phyloP scores from a whole-genome alignment of 2,329 filamentous ascomycete species.

The Colletotrichum zoysiae region DNA sequence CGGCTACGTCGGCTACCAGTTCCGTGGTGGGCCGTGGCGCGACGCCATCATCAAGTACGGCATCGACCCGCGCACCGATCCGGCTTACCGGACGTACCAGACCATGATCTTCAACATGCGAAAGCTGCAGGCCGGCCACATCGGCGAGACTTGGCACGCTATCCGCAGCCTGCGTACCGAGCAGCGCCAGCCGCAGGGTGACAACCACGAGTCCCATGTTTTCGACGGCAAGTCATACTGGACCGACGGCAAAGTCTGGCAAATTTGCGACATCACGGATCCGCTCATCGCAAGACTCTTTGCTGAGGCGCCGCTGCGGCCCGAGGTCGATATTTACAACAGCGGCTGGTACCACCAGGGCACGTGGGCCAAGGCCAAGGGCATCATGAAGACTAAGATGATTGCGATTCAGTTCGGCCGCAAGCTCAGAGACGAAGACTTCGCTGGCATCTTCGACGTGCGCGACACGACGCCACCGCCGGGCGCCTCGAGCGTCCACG shows the following conservation, averaged over 20 bases:
- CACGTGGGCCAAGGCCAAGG: slow-evolving; percentile 84
- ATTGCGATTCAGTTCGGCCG: slow-evolving; percentile 72
- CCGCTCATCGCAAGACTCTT: slow-evolving; percentile 77
- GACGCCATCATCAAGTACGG: slow-evolving; percentile 89
- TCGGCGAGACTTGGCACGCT: slow-evolving; percentile 63
- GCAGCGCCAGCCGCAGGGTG: slow-evolving; percentile 56
- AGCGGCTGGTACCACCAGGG: slow-evolving; percentile 91
- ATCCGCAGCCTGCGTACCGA: slow-evolving; percentile 54
- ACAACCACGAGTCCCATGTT: slow-evolving; percentile 70
- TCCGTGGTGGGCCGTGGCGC: slow-evolving; percentile 91
- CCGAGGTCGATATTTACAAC: slow-evolving; percentile 68
- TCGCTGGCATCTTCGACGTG: slow-evolving; percentile 57
- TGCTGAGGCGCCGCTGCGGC: slow-evolving; percentile 69
- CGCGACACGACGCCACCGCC: slow-evolving; percentile 51
- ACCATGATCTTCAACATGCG: slow-evolving; percentile 87
- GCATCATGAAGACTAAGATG: slow-evolving; percentile 90
- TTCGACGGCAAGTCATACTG: slow-evolving; percentile 85
- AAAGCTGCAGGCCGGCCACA: slow-evolving; percentile 61
- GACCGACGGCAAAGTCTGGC: slow-evolving; percentile 90
- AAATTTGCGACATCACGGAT: slow-evolving; percentile 92
- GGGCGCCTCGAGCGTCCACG: slow-evolving; percentile 49
- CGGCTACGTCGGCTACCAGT: slow-evolving; percentile 90
- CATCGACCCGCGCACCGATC: slow-evolving; percentile 83
- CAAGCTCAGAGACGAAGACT: slow-evolving; percentile 61
- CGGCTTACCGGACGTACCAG: slow-evolving; percentile 85